phyloP scores from a whole-genome alignment of 345 rosid genomes.

The Rhizophora mangle region DNA sequence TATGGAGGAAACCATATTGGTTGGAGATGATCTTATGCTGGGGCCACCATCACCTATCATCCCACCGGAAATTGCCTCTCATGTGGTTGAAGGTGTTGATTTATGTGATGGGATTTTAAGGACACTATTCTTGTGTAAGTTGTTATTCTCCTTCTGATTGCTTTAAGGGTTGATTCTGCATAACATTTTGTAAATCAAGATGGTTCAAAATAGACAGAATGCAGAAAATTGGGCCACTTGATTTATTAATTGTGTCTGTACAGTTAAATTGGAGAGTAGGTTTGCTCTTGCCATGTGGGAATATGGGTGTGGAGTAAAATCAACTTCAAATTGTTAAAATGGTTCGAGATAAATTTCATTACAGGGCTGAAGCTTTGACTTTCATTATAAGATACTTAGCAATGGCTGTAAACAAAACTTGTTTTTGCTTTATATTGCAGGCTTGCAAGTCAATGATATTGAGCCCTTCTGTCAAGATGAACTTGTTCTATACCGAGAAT shows the following conservation, averaged over 20 bases:
- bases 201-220: neutral
- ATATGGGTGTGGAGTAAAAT: neutral
- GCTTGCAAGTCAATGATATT: constrained; percentile 83
- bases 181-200: neutral
- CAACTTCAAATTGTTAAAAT: neutral
- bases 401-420: neutral
- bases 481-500: constrained; percentile 69
- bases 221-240: neutral
- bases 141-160: neutral
- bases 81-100: constrained; percentile 51
- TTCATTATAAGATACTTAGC: neutral
- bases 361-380: neutral
- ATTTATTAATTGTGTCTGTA: neutral
- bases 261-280: too few relatives aligned
- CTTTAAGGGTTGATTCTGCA: neutral
- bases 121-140: constrained; percentile 87
- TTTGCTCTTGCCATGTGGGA: too few relatives aligned
- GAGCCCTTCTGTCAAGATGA: constrained; percentile 97
- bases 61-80: constrained; percentile 87
- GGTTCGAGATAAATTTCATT: neutral
- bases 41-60: constrained; percentile 86
- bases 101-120: constrained; percentile 79
- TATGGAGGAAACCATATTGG: constrained; percentile 95
- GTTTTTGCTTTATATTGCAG: constrained; percentile 30
- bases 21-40: constrained; percentile 90